Base-by-base conservation (phyloP, 2,329 filamentous ascomycete genomes). In the Botryotinia globosa region DNA sequence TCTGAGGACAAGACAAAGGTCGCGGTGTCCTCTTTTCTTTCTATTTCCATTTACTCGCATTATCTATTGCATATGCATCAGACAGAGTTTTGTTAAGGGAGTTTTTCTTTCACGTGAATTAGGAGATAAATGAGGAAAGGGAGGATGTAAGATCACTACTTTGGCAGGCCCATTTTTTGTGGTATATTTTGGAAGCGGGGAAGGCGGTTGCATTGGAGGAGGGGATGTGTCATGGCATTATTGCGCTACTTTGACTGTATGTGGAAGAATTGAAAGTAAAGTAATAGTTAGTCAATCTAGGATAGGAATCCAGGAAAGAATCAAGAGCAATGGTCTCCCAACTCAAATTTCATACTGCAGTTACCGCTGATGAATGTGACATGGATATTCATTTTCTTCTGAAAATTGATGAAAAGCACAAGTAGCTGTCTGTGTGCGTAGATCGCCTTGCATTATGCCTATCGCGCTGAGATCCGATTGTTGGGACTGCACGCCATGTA, bases 111-210 rank as follows among this genome's bases (percentile, higher is more conserved):
- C 48, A n/a, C 12, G 48, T 51, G 48, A 51, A 51, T 54, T 29
- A 1, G 45, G 64, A 34, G 25, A 20, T 54, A 25, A n/a, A 66
- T 29, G 64, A 51, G 63, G 34, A 66, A 39, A 20, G 64, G 10
- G 42, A 25, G 25, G 51, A 56, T 56, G 34, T 67, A 56, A 67
- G 48, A 67, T 56, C 48, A 37, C 48, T 56, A 56, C 25, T 67
- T 67, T 67, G 65, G 65, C 65, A 56, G 65, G 65, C 3, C 65
- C 65, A 67, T 42, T 42, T 67, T 42, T 56, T 32, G 65, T 56
- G 65, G 48, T 67, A 37, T 56, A 56, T 67, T 56, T 32, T 5
- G 34, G 34, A 22, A 20, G 14, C 7, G 45, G 14, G 25, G 25
- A 51, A 32, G 25, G 34, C 18, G 48, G 37, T 64, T 67, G 44